Base-by-base conservation (phyloP, 2,329 filamentous ascomycete genomes). In the Monosporascus sp. region DNA sequence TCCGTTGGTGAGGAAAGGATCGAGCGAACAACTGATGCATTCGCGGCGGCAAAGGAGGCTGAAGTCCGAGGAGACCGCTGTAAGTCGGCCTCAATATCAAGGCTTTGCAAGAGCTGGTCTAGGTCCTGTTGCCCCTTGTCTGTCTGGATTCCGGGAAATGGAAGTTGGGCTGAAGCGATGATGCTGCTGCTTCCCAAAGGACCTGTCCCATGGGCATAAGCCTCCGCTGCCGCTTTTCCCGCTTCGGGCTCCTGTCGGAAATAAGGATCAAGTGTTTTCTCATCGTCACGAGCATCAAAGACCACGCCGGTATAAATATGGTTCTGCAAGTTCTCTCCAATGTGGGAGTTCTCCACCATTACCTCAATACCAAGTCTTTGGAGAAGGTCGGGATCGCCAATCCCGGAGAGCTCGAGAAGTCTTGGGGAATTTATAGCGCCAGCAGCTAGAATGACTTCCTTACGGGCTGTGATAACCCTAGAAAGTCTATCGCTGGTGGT, bases 341-440 rank as follows among this genome's bases (percentile, higher is more conserved):
- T 73, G 9, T 70, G 71, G 3, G 69, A 66, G 40, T 73, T 74
- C 27, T 70, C 64, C n/a, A 79, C 65, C 52, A 73, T 74, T 34
- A 71, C 64, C 11, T 70, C 59, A 22, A 81, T 72, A 1, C 71
- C 71, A 5, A 71, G 71, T 2, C 65, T 61, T 20, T 69, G 58
- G 7, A 81, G 67, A 9, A 79, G 60, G 0, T 71, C 63, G 3
- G 69, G 67, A 46, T 74, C 71, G 7, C 84, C 84, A 38, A 87
- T 75, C 0, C 84, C 83, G 0, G 81, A 85, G 2, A 85, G 69
- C 57, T 87, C 83, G 20, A 80, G 75, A 16, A 83, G 70, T 66
- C 79, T 81, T 5, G 77, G 84, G 8, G 79, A 83, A 61, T 78
- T 76, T 44, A 80, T 70, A 31, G 74, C 77, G 0, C 84, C 85